A percentile compares a stretch with the other conserved stretches of the same genome.
Conservation (phyloP, 2,329 filamentous ascomycete genomes). For the Alternaria sp. region DNA sequence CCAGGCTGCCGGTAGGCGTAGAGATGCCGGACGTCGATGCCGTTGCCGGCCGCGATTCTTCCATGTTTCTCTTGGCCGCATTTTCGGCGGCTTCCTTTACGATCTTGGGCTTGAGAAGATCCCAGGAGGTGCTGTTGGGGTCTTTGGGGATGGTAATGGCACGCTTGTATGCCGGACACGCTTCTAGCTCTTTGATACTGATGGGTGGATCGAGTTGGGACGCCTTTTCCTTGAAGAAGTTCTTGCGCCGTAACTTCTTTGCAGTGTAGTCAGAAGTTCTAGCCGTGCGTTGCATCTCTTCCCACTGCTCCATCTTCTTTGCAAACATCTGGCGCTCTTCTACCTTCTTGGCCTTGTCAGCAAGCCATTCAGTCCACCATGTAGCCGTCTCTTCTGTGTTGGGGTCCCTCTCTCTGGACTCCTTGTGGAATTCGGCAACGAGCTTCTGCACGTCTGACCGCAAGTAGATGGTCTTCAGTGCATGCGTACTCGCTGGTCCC, state of each 20-base stretch:
- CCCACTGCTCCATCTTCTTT: slow-evolving; percentile 47
- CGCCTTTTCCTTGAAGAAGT: slow-evolving; percentile 48
- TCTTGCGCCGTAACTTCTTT: slow-evolving; percentile 43
- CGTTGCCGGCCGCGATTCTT: slow-evolving; percentile 16
- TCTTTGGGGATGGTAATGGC: slow-evolving; percentile 49
- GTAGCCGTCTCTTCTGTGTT: slow-evolving; percentile 29
- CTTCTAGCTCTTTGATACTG: slow-evolving; percentile 38
- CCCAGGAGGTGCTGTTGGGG: slow-evolving; percentile 45
- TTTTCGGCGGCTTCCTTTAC: slow-evolving; percentile 41
- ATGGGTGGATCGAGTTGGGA: slow-evolving; percentile 47
- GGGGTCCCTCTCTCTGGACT: slow-evolving; percentile 19
- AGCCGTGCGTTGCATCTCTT: slow-evolving; percentile 38
- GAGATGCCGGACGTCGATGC: slow-evolving; percentile 26
- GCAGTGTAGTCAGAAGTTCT: slow-evolving; percentile 39
- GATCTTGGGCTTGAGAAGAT: slow-evolving; percentile 45
- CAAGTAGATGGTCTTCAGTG: slow-evolving; percentile 43
- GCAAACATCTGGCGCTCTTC: slow-evolving; percentile 43
- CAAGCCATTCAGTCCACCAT: slow-evolving; percentile 30
- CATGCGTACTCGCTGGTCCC: slow-evolving; percentile 42
- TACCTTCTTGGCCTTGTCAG: slow-evolving; percentile 30
- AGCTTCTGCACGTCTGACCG: slow-evolving; percentile 37
- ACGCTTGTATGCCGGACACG: slow-evolving; percentile 48
- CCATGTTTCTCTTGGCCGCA: slow-evolving; percentile 7
- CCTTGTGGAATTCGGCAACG: slow-evolving; percentile 29
- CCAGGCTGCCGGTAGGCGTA: slow-evolving; percentile 24